Percentiles rank a stretch among this genome's conserved stretches.
These are phyloP conservation scores for Tolypocladium ophioglossoides DNA, from an alignment of 2,329 filamentous ascomycete genomes.

Conservation along the genomic window DNA sequence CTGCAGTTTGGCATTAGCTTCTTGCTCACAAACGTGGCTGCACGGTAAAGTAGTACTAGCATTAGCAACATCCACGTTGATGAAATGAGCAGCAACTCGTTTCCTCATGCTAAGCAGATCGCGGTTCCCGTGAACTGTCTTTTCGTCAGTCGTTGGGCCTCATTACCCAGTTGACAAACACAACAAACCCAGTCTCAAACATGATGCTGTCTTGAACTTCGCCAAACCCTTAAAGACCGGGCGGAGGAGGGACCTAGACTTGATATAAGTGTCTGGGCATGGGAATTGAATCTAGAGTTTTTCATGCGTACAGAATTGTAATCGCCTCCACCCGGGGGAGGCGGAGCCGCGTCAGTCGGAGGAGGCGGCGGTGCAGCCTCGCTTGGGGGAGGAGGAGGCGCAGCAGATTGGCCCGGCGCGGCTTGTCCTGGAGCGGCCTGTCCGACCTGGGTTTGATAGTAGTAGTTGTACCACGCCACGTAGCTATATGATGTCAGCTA, in stretches of 20 bases:
- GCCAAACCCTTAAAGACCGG: slow-evolving; percentile 32
- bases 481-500: slow-evolving; percentile 32
- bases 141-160: neutral
- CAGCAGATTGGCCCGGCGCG: slow-evolving; percentile 32
- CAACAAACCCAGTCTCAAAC: slow-evolving; percentile 3
- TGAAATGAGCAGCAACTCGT: neutral
- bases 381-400: slow-evolving; percentile 47
- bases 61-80: neutral
- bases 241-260: slow-evolving; percentile 42
- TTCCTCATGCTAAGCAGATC: neutral
- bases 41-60: neutral
- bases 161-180: neutral
- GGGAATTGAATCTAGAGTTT: neutral
- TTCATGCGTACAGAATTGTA: slow-evolving; percentile 52
- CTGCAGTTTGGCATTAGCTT: neutral
- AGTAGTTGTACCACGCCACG: slow-evolving; percentile 64
- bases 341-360: slow-evolving; percentile 11
- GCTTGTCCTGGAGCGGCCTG: slow-evolving; percentile 38
- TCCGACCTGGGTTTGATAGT: slow-evolving; percentile 42
- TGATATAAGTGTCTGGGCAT: neutral
- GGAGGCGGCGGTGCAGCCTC: slow-evolving; percentile 50
- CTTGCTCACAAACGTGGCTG: neutral
- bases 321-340: slow-evolving; percentile 40
- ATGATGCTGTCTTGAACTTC: neutral
- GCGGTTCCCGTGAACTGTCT: neutral